These are phyloP conservation scores for Aureobasidium musti DNA, from an alignment of 2,329 filamentous ascomycete genomes.

Conservation along the genomic window DNA sequence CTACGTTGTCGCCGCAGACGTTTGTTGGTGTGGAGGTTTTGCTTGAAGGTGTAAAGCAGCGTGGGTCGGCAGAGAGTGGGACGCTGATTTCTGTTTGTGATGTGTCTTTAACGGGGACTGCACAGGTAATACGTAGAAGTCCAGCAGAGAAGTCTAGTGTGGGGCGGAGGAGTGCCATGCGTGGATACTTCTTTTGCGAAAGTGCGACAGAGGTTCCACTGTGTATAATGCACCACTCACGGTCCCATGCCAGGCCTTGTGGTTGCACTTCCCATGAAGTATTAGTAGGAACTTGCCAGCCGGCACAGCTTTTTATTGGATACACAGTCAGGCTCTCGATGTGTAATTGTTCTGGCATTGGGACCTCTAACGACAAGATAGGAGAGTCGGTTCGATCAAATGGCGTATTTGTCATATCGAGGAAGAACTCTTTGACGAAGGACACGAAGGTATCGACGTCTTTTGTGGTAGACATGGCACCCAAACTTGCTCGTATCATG, in stretches of 20 bases:
- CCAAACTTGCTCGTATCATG: conserved; percentile 80
- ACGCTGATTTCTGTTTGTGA: conserved; percentile 38
- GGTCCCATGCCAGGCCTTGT: conserved; percentile 89
- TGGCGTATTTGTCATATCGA: conserved; percentile 31
- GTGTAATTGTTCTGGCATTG: conserved; percentile 37
- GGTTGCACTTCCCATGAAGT: conserved; percentile 72
- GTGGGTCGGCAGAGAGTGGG: conserved; percentile 69
- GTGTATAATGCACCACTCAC: conserved; percentile 95
- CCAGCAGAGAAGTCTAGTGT: conserved; percentile 69
- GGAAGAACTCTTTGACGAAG: conserved; percentile 42
- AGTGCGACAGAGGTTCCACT: conserved; percentile 79
- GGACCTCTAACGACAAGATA: conserved; percentile 15
- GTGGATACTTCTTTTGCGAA: conserved; percentile 84
- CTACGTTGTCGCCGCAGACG: conserved; percentile 81
- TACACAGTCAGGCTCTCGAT: conserved; percentile 64
- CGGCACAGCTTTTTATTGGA: conserved; percentile 92
- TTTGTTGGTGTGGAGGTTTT: conserved; percentile 53
- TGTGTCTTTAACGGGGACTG: neutral
- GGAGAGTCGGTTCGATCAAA: conserved; percentile 7
- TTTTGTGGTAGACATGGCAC: conserved; percentile 78
- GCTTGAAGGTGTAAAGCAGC: conserved; percentile 50
- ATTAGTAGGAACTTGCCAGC: conserved; percentile 67
- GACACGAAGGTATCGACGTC: conserved; percentile 72
- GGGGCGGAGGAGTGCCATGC: conserved; percentile 82
- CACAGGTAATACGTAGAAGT: conserved; percentile 60